Evolutionary conservation across 495 filamentous ascomycete species (phyloP).

Genomic region (Hypomontagnella submonticulosa): DNA sequence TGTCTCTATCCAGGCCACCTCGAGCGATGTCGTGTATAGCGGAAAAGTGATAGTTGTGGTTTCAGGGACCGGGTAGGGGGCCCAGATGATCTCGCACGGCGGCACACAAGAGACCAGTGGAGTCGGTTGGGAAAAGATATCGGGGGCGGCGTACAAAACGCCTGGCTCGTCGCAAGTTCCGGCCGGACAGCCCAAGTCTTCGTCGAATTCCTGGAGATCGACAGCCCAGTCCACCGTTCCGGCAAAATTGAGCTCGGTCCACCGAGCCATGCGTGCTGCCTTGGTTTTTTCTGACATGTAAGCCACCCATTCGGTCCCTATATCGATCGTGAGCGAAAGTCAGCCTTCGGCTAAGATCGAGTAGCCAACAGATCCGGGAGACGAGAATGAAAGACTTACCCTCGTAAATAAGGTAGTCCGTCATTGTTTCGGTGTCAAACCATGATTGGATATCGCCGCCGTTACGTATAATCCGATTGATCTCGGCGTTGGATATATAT

Average conservation of each 20-base stretch:
- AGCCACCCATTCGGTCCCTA: background rate
- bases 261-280: constrained; percentile 43
- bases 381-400: background rate
- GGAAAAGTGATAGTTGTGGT: constrained; percentile 38
- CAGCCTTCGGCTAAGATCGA: background rate
- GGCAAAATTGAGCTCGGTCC: constrained; percentile 48
- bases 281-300: constrained; percentile 23
- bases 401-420: constrained; percentile 3
- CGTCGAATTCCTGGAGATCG: constrained; percentile 41
- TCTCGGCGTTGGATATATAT: constrained; percentile 53
- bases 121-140: constrained; percentile 17
- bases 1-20: constrained; percentile 6
- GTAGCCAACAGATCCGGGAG: background rate
- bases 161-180: background rate
- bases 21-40: constrained; percentile 6
- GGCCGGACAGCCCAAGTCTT: background rate
- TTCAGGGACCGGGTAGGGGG: constrained; percentile 27
- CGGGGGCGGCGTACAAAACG: constrained; percentile 33
- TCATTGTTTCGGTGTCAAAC: constrained; percentile 10
- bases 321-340: background rate
- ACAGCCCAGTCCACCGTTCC: constrained; percentile 54
- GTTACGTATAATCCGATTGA: constrained; percentile 30
- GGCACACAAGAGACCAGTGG: constrained; percentile 33
- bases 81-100: constrained; percentile 39
- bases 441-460: background rate